Evolutionary conservation across 768 basidiomycete species (phyloP).

Genomic region (Agrocybe praecox): DNA sequence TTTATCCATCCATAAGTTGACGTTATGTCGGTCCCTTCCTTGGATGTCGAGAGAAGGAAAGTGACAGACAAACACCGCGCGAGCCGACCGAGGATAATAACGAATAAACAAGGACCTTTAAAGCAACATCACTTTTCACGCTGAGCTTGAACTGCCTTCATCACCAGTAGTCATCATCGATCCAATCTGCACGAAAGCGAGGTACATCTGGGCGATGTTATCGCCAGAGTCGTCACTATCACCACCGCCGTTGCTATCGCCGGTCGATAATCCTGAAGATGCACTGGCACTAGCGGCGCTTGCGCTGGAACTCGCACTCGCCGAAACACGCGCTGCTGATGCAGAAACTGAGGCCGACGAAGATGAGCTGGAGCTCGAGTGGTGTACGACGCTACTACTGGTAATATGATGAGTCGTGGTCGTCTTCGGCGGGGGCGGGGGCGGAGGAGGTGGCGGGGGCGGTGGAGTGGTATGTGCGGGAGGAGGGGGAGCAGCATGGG

Average conservation of each 20-base stretch:
- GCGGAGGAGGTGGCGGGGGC: slow-evolving; percentile 12
- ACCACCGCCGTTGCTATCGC: background rate
- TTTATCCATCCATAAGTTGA: too few relatives aligned
- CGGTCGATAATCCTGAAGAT: background rate
- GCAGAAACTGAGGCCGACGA: slow-evolving; percentile 4
- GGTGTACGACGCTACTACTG: background rate
- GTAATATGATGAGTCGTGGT: slow-evolving; percentile 6
- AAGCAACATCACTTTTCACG: background rate
- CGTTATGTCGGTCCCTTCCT: too few relatives aligned
- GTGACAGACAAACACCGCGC: too few relatives aligned
- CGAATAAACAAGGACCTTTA: background rate
- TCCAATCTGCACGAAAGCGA: slow-evolving; percentile 17
- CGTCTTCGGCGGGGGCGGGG: slow-evolving; percentile 12
- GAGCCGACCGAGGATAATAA: too few relatives aligned
- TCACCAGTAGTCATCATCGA: slow-evolving; percentile 13
- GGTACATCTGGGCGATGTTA: slow-evolving; percentile 18
- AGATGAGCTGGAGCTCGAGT: background rate
- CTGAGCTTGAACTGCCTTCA: slow-evolving; percentile 7
- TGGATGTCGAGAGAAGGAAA: too few relatives aligned
- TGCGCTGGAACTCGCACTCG: slow-evolving; percentile 6
- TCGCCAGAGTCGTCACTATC: background rate
- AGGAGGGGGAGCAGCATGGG: slow-evolving; percentile 4
- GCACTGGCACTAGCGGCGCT: slow-evolving; percentile 8
- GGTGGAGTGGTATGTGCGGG: slow-evolving; percentile 11
- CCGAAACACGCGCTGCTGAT: background rate